These are phyloP conservation scores for Rhododendron ferrugineum DNA, from an alignment of 148 eudicot genomes.

Conservation along the genomic window DNA sequence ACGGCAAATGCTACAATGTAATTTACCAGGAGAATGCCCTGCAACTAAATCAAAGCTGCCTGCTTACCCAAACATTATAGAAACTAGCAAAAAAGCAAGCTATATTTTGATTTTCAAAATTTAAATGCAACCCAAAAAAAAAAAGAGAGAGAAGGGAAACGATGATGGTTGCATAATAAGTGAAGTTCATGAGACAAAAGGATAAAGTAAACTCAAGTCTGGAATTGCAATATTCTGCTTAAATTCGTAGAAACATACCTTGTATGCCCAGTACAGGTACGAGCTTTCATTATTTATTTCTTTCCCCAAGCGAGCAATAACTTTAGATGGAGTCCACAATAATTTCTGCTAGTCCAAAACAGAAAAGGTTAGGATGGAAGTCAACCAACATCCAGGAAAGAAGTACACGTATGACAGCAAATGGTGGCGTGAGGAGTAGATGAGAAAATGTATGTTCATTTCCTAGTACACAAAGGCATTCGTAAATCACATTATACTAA, in stretches of 20 bases:
- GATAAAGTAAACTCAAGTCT: not conserved
- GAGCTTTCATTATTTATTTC: slow-evolving; percentile 86
- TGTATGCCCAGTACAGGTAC: slow-evolving; percentile 92
- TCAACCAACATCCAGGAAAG: not conserved
- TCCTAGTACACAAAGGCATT: not conserved
- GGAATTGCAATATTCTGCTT: not conserved
- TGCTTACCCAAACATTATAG: not conserved
- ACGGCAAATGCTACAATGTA: not conserved
- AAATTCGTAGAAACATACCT: slow-evolving; percentile 35
- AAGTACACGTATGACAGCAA: not conserved
- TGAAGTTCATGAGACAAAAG: not conserved
- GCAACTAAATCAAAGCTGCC: not conserved
- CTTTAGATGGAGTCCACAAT: slow-evolving; percentile 85
- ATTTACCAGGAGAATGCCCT: not conserved
- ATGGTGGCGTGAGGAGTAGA: too few relatives aligned
- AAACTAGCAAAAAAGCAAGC: not conserved
- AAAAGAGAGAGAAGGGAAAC: too few relatives aligned
- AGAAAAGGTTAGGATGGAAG: not conserved
- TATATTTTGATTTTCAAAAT: not conserved
- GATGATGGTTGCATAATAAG: not conserved
- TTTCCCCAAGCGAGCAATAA: slow-evolving; percentile 91
- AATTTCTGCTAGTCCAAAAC: slow-evolving; percentile 43
- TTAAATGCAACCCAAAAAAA: not conserved
- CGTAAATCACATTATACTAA: not conserved
- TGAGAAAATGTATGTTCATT: not conserved